Evolutionary conservation across 2,329 filamentous ascomycete genomes (phyloP).

Genomic region (Fonsecaea multimorphosa): DNA sequence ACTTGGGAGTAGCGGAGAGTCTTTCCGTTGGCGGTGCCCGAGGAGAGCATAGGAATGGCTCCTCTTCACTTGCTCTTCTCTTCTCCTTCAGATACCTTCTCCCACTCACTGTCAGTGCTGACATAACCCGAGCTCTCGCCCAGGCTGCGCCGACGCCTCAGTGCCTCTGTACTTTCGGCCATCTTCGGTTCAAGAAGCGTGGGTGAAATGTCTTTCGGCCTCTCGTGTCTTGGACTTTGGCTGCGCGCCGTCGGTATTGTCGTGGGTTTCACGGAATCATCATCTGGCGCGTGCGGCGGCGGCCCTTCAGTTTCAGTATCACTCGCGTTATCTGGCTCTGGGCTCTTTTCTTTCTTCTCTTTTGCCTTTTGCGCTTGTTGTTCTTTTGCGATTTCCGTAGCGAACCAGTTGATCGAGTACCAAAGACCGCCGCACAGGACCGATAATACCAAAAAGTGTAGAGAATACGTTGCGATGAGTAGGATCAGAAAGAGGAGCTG

Average conservation of each 20-base stretch:
- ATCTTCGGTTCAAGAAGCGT: conserved; percentile 55
- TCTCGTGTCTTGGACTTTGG: conserved; percentile 30
- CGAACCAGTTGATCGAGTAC: conserved; percentile 98
- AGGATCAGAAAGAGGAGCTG: conserved; percentile 79
- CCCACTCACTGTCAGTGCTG: conserved; percentile 97
- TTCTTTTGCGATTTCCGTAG: conserved; percentile 65
- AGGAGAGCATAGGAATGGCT: neutral
- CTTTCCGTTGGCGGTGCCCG: conserved; percentile 1
- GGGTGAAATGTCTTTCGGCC: conserved; percentile 24
- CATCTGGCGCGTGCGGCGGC: neutral
- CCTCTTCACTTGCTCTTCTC: conserved; percentile 56
- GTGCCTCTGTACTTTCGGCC: conserved; percentile 46
- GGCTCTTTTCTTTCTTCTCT: conserved; percentile 53
- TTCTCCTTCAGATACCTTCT: conserved; percentile 72
- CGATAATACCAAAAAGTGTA: conserved; percentile 87
- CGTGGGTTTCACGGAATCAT: conserved; percentile 10
- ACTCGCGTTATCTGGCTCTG: conserved; percentile 40
- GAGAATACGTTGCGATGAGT: conserved; percentile 79
- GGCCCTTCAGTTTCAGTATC: conserved; percentile 49
- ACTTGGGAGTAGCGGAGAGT: neutral
- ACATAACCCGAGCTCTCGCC: conserved; percentile 61
- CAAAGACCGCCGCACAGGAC: conserved; percentile 80
- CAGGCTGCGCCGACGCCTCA: conserved; percentile 55
- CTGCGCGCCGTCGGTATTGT: conserved; percentile 25
- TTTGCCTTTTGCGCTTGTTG: conserved; percentile 54